Base-by-base conservation (phyloP, 345 rosid genomes). In the Limnanthes douglasii region DNA sequence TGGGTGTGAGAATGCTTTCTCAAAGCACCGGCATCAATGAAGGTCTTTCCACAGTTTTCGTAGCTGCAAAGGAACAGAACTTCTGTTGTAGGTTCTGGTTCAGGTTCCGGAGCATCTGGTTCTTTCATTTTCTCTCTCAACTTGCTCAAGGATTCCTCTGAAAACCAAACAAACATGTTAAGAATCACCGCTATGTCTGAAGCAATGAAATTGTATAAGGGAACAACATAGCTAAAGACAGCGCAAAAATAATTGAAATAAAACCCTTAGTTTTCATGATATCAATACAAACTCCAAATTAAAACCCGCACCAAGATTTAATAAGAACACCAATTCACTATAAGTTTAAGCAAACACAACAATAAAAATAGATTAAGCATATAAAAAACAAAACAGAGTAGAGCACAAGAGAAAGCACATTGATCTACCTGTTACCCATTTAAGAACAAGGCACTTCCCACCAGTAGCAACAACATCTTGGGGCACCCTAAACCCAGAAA, bases 1-100 rank as follows among this genome's bases (percentile, higher is more conserved):
- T 84, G 96, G 39, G 80, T 80, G 45, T 85, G 98, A 35, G 98
- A 80, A 75, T 90, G 96, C 59, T 84, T 85, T 48, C 96, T 70
- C 57, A 85, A 67, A 25, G 93, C 96, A 34, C 96, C 93, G 21
- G 73, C 98, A 40, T 80, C 98, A n/a, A 69, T 63, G 42, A 84
- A 90, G 37, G 94, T 84, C 59, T 84, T 90, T 11, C 96, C 96
- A 53, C 98, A 90, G 16, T 83, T 93, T 15, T 80, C 96, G 45
- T 58, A 84, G 67, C 96, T 84, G 67, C 98, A 90, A 3, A 85
- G 93, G 59, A 90, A 90, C 7, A 84, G 82, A 65, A 90, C 92
- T 64, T 90, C 98, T 0, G 88, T 70, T 0, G 93, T 84, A 11
- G 96, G 93, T 60, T 90, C 99, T 14, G 94, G 96, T 39, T 84